Conservation (phyloP, 371 early-diverging fungal genomes). For the Dinochytrium kinnereticum region DNA sequence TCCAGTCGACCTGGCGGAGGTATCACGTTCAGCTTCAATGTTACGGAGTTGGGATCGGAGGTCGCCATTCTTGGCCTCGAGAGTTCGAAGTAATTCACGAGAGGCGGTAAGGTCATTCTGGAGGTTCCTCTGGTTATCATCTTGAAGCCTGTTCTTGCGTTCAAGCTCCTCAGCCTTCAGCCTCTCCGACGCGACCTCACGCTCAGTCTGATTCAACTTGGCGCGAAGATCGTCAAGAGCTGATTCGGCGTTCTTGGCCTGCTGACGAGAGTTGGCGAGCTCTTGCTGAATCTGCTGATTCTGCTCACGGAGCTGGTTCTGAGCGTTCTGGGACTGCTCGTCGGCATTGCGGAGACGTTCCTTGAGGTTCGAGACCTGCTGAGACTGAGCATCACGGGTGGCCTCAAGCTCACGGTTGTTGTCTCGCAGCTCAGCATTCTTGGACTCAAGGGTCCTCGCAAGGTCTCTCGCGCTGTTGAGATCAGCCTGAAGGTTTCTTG, state of each 20-base stretch:
- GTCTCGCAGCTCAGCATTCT: conserved; percentile 19
- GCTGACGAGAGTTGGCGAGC: background rate
- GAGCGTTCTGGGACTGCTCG: background rate
- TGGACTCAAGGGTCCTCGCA: background rate
- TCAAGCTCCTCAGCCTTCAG: conserved; percentile 1
- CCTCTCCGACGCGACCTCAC: background rate
- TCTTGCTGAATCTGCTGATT: background rate
- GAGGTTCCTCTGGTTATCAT: background rate
- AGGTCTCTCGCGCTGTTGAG: conserved; percentile 1
- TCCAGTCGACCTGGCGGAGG: background rate
- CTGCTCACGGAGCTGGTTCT: background rate
- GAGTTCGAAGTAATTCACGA: background rate
- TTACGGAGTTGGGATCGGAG: conserved; percentile 2
- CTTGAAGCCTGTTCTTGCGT: background rate
- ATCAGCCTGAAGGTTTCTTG: background rate
- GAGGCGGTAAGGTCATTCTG: conserved; percentile 20
- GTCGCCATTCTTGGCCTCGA: conserved; percentile 16
- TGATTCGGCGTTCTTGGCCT: background rate
- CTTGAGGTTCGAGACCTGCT: conserved; percentile 1
- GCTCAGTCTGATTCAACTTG: background rate
- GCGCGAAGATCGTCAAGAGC: background rate
- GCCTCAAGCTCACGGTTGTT: background rate
- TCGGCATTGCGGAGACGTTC: conserved; percentile 4
- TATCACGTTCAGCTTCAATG: background rate
- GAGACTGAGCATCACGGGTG: background rate